A percentile compares a stretch with the other conserved stretches of the same genome.
Conservation (phyloP, 2,329 filamentous ascomycete genomes). For the Neopestalotiopsis rosae region DNA sequence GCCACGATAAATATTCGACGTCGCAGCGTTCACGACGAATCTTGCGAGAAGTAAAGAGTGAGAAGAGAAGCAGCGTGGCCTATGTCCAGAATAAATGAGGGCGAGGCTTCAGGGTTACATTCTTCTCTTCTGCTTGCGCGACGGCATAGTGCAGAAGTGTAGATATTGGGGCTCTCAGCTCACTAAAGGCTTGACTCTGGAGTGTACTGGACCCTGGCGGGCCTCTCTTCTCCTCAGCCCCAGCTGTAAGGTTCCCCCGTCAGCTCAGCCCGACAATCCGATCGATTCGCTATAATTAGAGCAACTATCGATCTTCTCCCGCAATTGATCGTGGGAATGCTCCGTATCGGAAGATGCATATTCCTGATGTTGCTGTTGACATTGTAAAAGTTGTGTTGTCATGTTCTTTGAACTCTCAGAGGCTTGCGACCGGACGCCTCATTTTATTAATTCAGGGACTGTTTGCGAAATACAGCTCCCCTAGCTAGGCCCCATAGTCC, state of each 20-base stretch:
- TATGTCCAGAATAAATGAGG: background rate
- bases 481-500: background rate
- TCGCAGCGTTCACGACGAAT: too few relatives aligned
- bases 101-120: background rate
- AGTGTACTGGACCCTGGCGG: background rate
- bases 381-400: background rate
- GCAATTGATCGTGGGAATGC: background rate
- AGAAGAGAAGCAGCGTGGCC: background rate
- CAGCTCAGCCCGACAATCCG: background rate
- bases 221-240: background rate
- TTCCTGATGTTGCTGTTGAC: background rate
- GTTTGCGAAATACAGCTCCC: background rate
- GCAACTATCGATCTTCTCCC: background rate
- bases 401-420: background rate
- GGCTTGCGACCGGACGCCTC: background rate
- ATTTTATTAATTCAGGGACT: conserved; percentile 1
- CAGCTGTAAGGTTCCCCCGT: background rate
- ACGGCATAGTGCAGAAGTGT: background rate
- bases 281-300: background rate
- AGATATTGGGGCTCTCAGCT: background rate
- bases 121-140: background rate
- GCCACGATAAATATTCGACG: background rate
- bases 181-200: background rate
- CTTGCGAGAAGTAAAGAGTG: background rate
- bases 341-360: background rate